Base-by-base conservation (phyloP, 768 basidiomycete genomes). In the Cyclocybe aegerita region DNA sequence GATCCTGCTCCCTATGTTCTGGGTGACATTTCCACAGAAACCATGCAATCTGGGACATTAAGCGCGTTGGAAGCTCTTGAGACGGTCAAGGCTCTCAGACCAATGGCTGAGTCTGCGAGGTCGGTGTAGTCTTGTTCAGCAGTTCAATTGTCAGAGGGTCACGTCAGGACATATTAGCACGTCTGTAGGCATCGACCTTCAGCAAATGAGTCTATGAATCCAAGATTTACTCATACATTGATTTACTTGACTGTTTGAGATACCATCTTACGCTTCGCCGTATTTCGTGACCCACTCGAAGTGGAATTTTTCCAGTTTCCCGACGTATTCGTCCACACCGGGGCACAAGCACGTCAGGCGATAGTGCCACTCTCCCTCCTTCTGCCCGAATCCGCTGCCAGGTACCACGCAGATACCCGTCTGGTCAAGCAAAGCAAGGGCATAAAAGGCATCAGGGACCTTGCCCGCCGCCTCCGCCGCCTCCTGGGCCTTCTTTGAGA, bases 351-450 rank as follows among this genome's bases (percentile, higher is more conserved):
- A 97, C 7, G 97, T 99, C 65, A 98, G 70, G 33, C 96, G 75
- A 65, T 97, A 88, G 70, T 99, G 96, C 70, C 84, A 86, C 62
- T 94, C 88, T 17, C 89, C 93, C 43, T 88, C 85, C 69, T 79
- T 87, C 74, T 98, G 95, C 4, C 95, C 95, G 65, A 99, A 99
- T 1, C 96, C 96, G 42, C 85, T 86, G 0, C 96, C 96, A 4
- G 94, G 91, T 4, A 98, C 90, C 15, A 90, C 90, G 61, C 94
- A 97, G 55, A 98, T 97, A 4, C 93, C 93, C 0, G 93, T 94
- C 66, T 80, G 79, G 54, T 96, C 92, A 45, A 99, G 77, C 44
- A 99, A 66, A 57, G 78, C 81, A 34, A 96, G 74, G 15, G 91
- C 81, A 64, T 99, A 99, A 62, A 95, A 86, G 38, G 85, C 86